These are phyloP conservation scores for Petunia axillaris DNA, from an alignment of 257 asterid genomes.

Conservation along the genomic window DNA sequence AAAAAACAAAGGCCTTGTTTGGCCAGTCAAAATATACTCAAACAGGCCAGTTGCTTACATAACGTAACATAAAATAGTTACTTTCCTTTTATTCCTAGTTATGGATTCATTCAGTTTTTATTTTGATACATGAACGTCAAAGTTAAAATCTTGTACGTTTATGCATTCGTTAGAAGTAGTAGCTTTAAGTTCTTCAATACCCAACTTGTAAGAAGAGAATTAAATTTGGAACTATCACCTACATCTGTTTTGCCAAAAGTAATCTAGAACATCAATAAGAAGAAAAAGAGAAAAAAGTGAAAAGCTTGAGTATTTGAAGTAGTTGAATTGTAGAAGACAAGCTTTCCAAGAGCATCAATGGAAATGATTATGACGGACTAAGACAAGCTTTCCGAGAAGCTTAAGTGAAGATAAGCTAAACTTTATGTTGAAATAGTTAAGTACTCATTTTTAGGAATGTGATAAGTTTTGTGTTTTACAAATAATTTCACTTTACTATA, in stretches of 20 bases:
- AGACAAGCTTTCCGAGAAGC: not conserved
- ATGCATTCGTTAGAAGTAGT: not conserved
- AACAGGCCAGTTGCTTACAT: not conserved
- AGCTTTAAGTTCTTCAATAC: not conserved
- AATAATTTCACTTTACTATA: no score
- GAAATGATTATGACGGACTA: not conserved
- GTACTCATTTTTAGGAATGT: no score
- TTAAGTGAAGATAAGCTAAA: not conserved
- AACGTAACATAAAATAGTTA: not conserved
- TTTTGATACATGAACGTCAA: constrained; percentile 21
- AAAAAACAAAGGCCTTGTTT: constrained; percentile 9
- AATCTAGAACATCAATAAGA: not conserved
- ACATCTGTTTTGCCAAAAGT: not conserved
- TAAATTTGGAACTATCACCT: not conserved
- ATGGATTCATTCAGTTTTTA: not conserved
- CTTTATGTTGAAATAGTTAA: no score
- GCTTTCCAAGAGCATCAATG: not conserved
- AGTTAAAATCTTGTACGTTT: constrained; percentile 4
- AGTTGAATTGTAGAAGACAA: not conserved
- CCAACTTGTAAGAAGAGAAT: constrained; percentile 11
- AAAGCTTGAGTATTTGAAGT: not conserved
- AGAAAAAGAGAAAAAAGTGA: not conserved
- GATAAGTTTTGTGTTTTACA: no score
- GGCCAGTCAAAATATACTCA: constrained; percentile 24
- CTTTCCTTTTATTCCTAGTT: not conserved